These are phyloP conservation scores for Spergularia marina DNA, from an alignment of 148 eudicot genomes.

Conservation along the genomic window DNA sequence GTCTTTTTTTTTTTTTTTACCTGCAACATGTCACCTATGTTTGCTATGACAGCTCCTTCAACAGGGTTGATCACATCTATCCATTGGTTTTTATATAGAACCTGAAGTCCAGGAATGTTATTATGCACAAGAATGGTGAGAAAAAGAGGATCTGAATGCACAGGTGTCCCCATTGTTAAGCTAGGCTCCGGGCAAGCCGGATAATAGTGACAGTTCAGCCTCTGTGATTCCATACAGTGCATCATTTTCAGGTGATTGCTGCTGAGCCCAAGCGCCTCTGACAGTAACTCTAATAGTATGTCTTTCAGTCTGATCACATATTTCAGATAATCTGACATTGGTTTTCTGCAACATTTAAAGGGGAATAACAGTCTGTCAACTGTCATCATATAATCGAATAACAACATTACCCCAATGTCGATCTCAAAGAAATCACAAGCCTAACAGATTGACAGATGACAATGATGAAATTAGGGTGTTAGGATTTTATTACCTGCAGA, in stretches of 20 bases:
- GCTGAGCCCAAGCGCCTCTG: slow-evolving; percentile 3
- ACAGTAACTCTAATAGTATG: slow-evolving; percentile 3
- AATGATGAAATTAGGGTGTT: neutral
- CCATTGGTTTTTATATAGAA: slow-evolving; percentile 34
- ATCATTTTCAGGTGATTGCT: slow-evolving; percentile 9
- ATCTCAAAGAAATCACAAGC: neutral
- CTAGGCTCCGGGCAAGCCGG: slow-evolving; percentile 32
- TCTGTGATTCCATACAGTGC: slow-evolving; percentile 17
- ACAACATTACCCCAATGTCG: neutral
- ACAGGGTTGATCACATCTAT: slow-evolving; percentile 23
- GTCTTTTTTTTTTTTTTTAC: slow-evolving; percentile 3
- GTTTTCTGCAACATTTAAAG: neutral
- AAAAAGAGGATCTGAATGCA: slow-evolving; percentile 34
- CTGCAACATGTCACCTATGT: slow-evolving; percentile 35
- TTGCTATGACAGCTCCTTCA: slow-evolving; percentile 33
- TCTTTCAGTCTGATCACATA: slow-evolving; percentile 3
- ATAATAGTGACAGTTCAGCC: slow-evolving; percentile 26
- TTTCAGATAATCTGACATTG: slow-evolving; percentile 12
- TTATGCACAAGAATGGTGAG: slow-evolving; percentile 34
- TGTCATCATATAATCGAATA: too few species aligned
- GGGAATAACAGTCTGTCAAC: neutral
- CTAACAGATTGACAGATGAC: neutral
- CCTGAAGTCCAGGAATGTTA: slow-evolving; percentile 35
- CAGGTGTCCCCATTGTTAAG: slow-evolving; percentile 27
- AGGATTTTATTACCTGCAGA: slow-evolving; percentile 1